phyloP scores from a whole-genome alignment of 2,329 filamentous ascomycete species.

The Claviceps lovelessii region DNA sequence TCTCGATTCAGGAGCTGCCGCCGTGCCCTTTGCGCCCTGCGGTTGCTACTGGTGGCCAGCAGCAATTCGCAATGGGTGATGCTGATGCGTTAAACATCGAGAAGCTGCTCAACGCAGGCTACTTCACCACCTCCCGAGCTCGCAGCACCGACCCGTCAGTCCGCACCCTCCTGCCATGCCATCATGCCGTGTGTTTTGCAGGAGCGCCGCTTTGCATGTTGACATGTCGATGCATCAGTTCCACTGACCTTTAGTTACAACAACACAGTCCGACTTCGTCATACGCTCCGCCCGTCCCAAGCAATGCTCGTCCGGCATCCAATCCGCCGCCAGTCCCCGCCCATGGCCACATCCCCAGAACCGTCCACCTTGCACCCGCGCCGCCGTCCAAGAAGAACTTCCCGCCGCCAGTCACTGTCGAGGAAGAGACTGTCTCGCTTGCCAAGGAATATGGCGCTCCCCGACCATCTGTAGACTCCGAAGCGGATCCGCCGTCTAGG shows the following conservation, averaged over 20 bases:
- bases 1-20: no score
- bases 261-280: slow-evolving; percentile 5
- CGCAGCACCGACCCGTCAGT: slow-evolving; percentile 17
- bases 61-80: slow-evolving; percentile 26
- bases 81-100: slow-evolving; percentile 29
- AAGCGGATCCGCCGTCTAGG: slow-evolving; percentile 44
- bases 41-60: background rate
- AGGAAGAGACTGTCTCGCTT: slow-evolving; percentile 52
- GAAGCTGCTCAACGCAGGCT: slow-evolving; percentile 33
- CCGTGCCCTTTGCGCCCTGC: no score
- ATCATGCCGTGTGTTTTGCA: background rate
- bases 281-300: slow-evolving; percentile 9
- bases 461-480: slow-evolving; percentile 15
- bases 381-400: slow-evolving; percentile 17
- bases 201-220: background rate
- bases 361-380: slow-evolving; percentile 5
- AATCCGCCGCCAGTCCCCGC: slow-evolving; percentile 6
- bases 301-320: slow-evolving; percentile 8
- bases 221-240: background rate
- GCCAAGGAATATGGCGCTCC: slow-evolving; percentile 41
- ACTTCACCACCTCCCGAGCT: slow-evolving; percentile 34
- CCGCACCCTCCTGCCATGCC: background rate
- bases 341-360: slow-evolving; percentile 5
- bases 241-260: background rate
- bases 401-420: slow-evolving; percentile 51